A percentile compares a stretch with the other conserved stretches of the same genome.
Evolutionary conservation across 2,329 filamentous ascomycete genomes (phyloP).

Genomic region (Hypocreales sp.): DNA sequence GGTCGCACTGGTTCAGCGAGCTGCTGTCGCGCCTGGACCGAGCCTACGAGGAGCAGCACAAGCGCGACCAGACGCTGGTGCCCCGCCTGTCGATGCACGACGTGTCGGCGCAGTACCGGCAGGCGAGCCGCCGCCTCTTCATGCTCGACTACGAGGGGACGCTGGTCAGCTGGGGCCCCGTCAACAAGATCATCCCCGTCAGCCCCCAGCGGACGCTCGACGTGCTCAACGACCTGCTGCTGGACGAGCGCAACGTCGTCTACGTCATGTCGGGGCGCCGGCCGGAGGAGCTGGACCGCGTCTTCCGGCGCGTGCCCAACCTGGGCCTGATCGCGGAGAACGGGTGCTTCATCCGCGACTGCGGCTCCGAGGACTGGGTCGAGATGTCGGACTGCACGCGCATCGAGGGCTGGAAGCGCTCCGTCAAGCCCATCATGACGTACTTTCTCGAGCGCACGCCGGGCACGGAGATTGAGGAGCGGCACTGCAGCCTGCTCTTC

Average conservation of each 20-base stretch:
- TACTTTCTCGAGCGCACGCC: conserved; percentile 88
- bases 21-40: conserved; percentile 56
- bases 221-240: conserved; percentile 64
- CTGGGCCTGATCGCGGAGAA: conserved; percentile 90
- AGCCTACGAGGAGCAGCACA: conserved; percentile 72
- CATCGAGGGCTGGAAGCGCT: conserved; percentile 66
- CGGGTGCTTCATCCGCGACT: conserved; percentile 73
- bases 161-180: conserved; percentile 71
- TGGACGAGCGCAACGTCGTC: conserved; percentile 68
- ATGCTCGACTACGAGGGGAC: conserved; percentile 92
- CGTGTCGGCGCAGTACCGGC: conserved; percentile 50
- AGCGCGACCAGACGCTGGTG: conserved; percentile 71
- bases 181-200: conserved; percentile 69
- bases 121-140: conserved; percentile 57
- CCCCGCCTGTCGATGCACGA: conserved; percentile 62
- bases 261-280: conserved; percentile 89
- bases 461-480: conserved; percentile 74
- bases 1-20: conserved; percentile 70
- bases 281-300: conserved; percentile 72
- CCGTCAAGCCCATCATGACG: conserved; percentile 65
- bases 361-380: conserved; percentile 54
- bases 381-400: conserved; percentile 59
- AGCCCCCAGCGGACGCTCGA: conserved; percentile 74
- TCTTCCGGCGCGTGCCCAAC: conserved; percentile 71
- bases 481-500: conserved; percentile 84